These are phyloP conservation scores for Fusarium acutatum DNA, from an alignment of 2,329 filamentous ascomycete genomes.

Conservation along the genomic window DNA sequence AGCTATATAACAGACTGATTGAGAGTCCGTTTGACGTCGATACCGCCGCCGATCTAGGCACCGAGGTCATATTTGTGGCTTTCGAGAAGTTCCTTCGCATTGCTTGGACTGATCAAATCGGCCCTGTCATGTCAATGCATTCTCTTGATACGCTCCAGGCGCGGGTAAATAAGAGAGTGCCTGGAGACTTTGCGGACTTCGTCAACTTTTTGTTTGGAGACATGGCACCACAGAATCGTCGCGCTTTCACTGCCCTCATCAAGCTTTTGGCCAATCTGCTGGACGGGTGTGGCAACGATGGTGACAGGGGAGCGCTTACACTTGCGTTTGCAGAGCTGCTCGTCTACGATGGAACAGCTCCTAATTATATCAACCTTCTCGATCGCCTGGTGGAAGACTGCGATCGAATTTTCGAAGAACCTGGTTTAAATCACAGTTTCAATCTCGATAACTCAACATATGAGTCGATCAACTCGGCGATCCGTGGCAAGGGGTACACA, in stretches of 20 bases:
- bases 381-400: constrained; percentile 91
- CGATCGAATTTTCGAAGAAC: constrained; percentile 84
- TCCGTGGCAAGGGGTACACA: constrained; percentile 67
- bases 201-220: constrained; percentile 71
- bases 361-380: constrained; percentile 86
- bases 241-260: constrained; percentile 84
- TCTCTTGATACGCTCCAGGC: constrained; percentile 79
- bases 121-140: constrained; percentile 78
- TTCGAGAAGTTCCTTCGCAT: constrained; percentile 93
- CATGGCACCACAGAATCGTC: constrained; percentile 74
- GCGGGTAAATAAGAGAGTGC: constrained; percentile 70
- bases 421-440: constrained; percentile 53
- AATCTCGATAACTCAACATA: constrained; percentile 54
- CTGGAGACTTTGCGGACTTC: constrained; percentile 77
- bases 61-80: constrained; percentile 87
- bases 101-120: constrained; percentile 90
- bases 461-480: constrained; percentile 67
- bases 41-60: constrained; percentile 75
- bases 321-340: constrained; percentile 89
- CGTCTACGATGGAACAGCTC: constrained; percentile 77
- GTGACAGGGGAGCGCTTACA: constrained; percentile 87
- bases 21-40: constrained; percentile 85
- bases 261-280: constrained; percentile 87
- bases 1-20: constrained; percentile 87
- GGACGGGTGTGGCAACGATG: constrained; percentile 89